Evolutionary conservation across 1,284 basidiomycete genomes (phyloP).

Genomic region (Trichosporon inkin): DNA sequence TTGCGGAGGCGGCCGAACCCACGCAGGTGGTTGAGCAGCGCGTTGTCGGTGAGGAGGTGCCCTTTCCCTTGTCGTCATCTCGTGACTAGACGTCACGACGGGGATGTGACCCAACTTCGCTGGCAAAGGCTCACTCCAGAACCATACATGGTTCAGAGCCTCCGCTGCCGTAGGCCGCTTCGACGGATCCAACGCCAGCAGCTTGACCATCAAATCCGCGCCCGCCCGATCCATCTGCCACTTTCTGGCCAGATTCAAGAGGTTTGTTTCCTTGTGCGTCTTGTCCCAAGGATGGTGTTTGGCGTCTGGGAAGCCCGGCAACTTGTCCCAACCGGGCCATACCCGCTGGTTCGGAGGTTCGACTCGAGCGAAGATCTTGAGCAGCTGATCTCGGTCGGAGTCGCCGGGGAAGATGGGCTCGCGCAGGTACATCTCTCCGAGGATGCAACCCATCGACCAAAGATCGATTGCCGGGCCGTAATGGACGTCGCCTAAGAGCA

Average conservation of each 20-base stretch:
- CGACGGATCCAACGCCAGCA: conserved; percentile 56
- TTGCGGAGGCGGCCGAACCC: conserved; percentile 10
- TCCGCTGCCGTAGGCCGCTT: conserved; percentile 54
- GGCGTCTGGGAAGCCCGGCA: conserved; percentile 74
- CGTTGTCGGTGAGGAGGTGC: conserved; percentile 1
- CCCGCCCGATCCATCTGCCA: conserved; percentile 42
- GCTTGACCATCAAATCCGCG: conserved; percentile 50
- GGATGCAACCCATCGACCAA: conserved; percentile 95
- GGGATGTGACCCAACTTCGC: conserved; percentile 65
- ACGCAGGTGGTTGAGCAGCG: background rate
- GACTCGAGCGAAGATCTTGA: conserved; percentile 83
- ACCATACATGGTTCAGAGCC: conserved; percentile 55
- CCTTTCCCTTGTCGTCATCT: conserved; percentile 38
- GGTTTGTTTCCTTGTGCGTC: conserved; percentile 25
- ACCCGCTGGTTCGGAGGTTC: conserved; percentile 71
- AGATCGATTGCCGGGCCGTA: conserved; percentile 95
- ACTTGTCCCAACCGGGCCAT: conserved; percentile 71
- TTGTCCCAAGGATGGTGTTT: conserved; percentile 40
- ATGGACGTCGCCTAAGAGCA: conserved; percentile 79
- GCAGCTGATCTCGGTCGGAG: conserved; percentile 84
- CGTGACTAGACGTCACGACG: conserved; percentile 38
- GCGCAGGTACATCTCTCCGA: conserved; percentile 91
- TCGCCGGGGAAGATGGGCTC: conserved; percentile 83
- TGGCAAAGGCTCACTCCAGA: conserved; percentile 75
- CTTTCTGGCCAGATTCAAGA: conserved; percentile 27